Evolutionary conservation across 169 alveolate genomes (phyloP).

Genomic region (Plasmodium fragile): DNA sequence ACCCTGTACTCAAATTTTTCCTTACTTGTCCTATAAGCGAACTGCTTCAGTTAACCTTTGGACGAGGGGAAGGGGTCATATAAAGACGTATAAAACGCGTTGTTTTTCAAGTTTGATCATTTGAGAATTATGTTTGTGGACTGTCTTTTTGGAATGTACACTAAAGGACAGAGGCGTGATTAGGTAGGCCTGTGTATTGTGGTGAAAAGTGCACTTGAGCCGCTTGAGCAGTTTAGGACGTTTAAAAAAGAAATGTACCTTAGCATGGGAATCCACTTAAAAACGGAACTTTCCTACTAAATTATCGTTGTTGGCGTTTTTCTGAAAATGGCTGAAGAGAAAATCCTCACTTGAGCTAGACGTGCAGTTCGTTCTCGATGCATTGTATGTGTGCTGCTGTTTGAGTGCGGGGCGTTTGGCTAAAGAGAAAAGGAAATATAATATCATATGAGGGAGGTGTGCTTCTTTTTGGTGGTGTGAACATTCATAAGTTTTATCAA

Average conservation of each 20-base stretch:
- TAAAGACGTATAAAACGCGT: background rate
- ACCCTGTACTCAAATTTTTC: background rate
- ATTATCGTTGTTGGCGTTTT: constrained; percentile 52
- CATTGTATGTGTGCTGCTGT: background rate
- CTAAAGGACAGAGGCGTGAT: background rate
- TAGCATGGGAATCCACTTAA: background rate
- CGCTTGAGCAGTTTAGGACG: background rate
- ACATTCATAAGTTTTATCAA: background rate
- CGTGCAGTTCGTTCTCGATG: background rate
- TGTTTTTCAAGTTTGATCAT: background rate
- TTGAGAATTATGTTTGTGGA: background rate
- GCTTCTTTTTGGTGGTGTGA: background rate
- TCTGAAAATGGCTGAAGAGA: constrained; percentile 60
- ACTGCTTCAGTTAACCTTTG: background rate
- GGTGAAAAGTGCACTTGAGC: background rate
- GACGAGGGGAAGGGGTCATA: background rate
- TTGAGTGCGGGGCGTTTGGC: background rate
- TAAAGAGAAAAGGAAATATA: background rate
- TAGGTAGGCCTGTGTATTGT: background rate
- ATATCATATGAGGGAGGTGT: background rate
- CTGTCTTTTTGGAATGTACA: background rate
- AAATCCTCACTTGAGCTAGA: constrained; percentile 39
- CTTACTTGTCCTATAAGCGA: background rate
- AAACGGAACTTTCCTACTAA: constrained; percentile 23
- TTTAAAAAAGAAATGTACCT: background rate